Percentiles rank a stretch among this genome's conserved stretches.
phyloP scores from a whole-genome alignment of 1,284 basidiomycete species.

The Mycena sp. region DNA sequence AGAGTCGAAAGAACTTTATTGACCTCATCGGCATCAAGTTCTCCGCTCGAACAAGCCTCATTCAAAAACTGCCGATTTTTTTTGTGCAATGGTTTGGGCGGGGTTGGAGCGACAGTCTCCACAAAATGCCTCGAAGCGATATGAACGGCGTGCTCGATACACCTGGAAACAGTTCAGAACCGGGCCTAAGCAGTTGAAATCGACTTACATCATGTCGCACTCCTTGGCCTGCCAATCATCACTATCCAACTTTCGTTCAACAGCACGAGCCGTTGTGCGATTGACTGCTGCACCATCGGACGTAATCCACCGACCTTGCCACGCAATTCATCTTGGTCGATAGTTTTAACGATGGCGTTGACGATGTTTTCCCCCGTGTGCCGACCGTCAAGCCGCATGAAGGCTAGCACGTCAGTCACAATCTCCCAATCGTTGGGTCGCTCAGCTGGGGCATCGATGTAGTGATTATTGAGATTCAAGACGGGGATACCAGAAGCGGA shows the following conservation, averaged over 20 bases:
- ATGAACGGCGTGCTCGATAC: conserved; percentile 35
- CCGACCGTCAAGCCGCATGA: background rate
- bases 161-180: conserved; percentile 13
- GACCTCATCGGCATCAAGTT: background rate
- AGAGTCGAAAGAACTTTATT: conserved; percentile 7
- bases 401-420: background rate
- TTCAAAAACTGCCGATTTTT: conserved; percentile 13
- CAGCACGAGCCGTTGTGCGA: background rate
- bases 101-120: conserved; percentile 19
- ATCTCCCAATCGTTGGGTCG: background rate
- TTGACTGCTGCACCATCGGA: background rate
- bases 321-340: background rate
- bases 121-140: conserved; percentile 18
- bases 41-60: conserved; percentile 6
- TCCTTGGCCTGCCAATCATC: background rate
- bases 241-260: background rate
- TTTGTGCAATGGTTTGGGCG: conserved; percentile 12
- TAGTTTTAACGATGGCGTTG: background rate
- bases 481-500: too few relatives aligned
- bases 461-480: too few relatives aligned
- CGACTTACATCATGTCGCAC: background rate
- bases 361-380: background rate
- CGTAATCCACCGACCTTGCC: background rate
- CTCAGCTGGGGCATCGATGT: background rate
- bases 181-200: background rate